phyloP scores from a whole-genome alignment of 768 basidiomycete species.

The Rhizopogon roseolus region DNA sequence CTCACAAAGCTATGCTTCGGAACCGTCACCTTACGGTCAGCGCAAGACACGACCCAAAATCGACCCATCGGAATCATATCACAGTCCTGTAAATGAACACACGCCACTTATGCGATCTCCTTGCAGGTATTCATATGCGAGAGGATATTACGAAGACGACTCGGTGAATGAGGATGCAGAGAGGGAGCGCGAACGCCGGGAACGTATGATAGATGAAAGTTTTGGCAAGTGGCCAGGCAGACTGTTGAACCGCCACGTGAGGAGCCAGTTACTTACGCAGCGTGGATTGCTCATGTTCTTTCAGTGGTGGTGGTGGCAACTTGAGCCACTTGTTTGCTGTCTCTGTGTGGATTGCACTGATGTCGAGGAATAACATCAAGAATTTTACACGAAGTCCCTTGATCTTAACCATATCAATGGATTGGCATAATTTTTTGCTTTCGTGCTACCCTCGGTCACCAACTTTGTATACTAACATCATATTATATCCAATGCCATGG shows the following conservation, averaged over 20 bases:
- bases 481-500: not conserved
- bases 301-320: slow-evolving; percentile 86
- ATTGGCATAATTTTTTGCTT: slow-evolving; percentile 7
- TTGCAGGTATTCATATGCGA: slow-evolving; percentile 12
- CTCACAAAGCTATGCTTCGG: slow-evolving; percentile 6
- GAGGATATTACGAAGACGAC: slow-evolving; percentile 18
- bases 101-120: slow-evolving; percentile 33
- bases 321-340: slow-evolving; percentile 63
- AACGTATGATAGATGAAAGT: slow-evolving; percentile 39
- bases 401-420: not conserved
- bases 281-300: slow-evolving; percentile 1
- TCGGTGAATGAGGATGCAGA: slow-evolving; percentile 24
- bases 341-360: slow-evolving; percentile 50
- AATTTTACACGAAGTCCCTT: not conserved
- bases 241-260: slow-evolving; percentile 64
- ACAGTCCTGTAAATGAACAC: slow-evolving; percentile 27
- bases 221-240: slow-evolving; percentile 70
- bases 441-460: slow-evolving; percentile 9
- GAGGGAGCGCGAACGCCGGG: slow-evolving; percentile 35
- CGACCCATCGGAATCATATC: not conserved
- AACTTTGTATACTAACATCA: not conserved
- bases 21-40: slow-evolving; percentile 9
- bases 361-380: slow-evolving; percentile 33
- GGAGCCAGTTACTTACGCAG: slow-evolving; percentile 17
- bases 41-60: slow-evolving; percentile 7